A percentile compares a stretch with the other conserved stretches of the same genome.
Conservation (phyloP, 768 basidiomycete genomes). For the Lactarius tabidus region DNA sequence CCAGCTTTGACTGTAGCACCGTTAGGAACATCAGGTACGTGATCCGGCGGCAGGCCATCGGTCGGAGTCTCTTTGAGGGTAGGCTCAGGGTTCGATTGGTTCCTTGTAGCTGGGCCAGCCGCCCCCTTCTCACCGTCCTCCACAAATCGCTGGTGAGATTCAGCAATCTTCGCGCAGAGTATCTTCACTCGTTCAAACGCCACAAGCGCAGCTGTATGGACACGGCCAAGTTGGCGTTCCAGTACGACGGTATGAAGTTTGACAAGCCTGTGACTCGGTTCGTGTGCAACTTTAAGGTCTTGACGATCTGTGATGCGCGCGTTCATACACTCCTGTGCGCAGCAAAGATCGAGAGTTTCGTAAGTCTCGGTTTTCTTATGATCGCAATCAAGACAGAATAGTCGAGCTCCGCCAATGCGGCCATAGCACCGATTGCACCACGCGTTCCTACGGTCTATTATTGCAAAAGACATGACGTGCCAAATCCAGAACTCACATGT, state of each 20-base stretch:
- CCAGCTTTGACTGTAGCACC: no score
- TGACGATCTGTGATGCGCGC: constrained; percentile 18
- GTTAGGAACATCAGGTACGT: no score
- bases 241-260: constrained; percentile 28
- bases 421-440: constrained; percentile 31
- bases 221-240: neutral
- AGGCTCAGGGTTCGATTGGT: neutral
- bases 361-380: neutral
- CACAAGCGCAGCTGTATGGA: neutral
- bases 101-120: neutral
- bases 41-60: neutral
- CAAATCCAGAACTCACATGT: constrained; percentile 21
- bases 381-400: constrained; percentile 35
- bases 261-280: constrained; percentile 32
- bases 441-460: constrained; percentile 13
- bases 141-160: neutral
- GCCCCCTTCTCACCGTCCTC: neutral
- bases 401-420: constrained; percentile 29
- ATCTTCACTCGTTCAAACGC: constrained; percentile 3
- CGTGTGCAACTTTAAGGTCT: constrained; percentile 28
- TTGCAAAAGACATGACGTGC: neutral
- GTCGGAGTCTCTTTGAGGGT: neutral
- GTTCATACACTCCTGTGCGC: constrained; percentile 27
- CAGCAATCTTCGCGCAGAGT: neutral
- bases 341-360: constrained; percentile 33